These are phyloP conservation scores for Gloeopeniophorella convolvens DNA, from an alignment of 768 basidiomycete genomes.

Conservation along the genomic window DNA sequence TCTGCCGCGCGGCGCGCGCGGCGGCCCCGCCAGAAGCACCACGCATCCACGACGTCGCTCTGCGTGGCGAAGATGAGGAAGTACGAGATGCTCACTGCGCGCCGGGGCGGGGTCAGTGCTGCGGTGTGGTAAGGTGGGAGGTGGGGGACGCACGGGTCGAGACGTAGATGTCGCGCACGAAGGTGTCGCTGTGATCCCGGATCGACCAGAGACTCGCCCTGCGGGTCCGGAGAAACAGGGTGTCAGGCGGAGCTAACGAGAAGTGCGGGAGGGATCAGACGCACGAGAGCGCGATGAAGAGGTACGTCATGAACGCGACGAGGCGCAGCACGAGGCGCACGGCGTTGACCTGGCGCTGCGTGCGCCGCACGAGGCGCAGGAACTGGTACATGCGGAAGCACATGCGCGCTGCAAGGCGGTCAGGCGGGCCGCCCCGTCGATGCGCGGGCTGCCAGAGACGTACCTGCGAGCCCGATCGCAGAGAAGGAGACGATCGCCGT, in stretches of 20 bases:
- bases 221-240: neutral
- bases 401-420: neutral
- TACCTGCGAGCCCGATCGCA: neutral
- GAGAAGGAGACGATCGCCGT: neutral
- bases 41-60: constrained; percentile 6
- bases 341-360: neutral
- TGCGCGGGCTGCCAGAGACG: neutral
- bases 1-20: no score
- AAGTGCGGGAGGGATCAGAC: neutral
- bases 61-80: constrained; percentile 12
- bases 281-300: constrained; percentile 2
- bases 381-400: constrained; percentile 1
- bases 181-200: neutral
- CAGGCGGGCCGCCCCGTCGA: neutral
- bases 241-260: neutral
- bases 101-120: neutral
- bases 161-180: constrained; percentile 11
- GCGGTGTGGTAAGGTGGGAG: neutral
- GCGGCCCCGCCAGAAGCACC: constrained; percentile 6
- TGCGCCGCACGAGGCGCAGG: neutral
- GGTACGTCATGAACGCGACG: neutral
- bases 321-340: constrained; percentile 5
- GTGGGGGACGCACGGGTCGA: constrained; percentile 12
- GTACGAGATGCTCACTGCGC: constrained; percentile 6
- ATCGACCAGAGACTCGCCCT: constrained; percentile 11